A percentile compares a stretch with the other conserved stretches of the same genome.
phyloP scores from a whole-genome alignment of 2,329 filamentous ascomycete species.

The Talaromyces rugulosus region DNA sequence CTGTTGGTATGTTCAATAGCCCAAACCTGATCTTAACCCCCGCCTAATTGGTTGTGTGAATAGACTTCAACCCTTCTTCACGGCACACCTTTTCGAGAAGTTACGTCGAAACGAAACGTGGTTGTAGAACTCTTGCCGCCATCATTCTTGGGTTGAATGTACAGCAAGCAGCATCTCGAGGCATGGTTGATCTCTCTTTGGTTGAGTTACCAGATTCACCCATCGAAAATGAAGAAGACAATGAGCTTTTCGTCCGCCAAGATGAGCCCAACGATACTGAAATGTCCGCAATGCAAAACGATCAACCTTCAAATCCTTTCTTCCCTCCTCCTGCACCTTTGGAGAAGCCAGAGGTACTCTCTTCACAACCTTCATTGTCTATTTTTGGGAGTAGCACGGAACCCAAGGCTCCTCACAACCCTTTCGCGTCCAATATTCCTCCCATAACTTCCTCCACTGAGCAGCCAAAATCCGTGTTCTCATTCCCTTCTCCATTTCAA shows the following conservation, averaged over 20 bases:
- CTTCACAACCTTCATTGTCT: background rate
- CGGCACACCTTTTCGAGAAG: slow-evolving; percentile 51
- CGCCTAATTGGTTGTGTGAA: slow-evolving; percentile 4
- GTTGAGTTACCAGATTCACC: slow-evolving; percentile 26
- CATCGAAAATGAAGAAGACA: slow-evolving; percentile 28
- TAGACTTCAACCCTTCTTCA: slow-evolving; percentile 41
- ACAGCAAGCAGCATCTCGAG: slow-evolving; percentile 45
- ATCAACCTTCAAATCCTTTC: background rate
- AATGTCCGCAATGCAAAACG: background rate
- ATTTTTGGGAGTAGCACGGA: background rate
- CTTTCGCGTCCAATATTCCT: background rate
- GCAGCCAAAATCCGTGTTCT: background rate
- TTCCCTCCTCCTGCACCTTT: slow-evolving; percentile 12
- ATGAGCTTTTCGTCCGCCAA: slow-evolving; percentile 35
- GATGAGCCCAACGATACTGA: slow-evolving; percentile 28
- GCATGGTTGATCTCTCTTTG: slow-evolving; percentile 45
- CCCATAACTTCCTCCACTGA: background rate
- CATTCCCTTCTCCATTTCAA: background rate
- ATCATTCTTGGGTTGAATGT: slow-evolving; percentile 56
- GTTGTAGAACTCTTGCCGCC: slow-evolving; percentile 51
- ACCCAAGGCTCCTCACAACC: slow-evolving; percentile 3
- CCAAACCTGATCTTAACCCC: background rate
- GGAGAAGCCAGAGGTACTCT: background rate
- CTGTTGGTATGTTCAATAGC: slow-evolving; percentile 39
- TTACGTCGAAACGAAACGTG: slow-evolving; percentile 57